Conservation (phyloP, 805 yeast genomes). For the Lipomyces starkeyi region DNA sequence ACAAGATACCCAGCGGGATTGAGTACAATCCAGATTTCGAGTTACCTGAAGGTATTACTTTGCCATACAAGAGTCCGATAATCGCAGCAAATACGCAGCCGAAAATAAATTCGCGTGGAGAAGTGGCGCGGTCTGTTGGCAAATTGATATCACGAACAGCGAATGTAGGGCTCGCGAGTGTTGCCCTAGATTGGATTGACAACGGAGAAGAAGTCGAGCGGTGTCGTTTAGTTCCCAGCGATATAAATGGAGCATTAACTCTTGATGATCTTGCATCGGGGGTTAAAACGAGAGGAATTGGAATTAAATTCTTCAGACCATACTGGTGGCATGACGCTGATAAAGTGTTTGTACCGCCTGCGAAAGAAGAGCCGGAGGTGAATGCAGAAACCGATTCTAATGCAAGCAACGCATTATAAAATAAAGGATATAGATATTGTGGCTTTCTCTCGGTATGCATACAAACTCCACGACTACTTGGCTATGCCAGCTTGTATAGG, state of each 20-base stretch:
- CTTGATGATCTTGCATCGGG: slow-evolving; percentile 48
- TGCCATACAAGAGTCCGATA: slow-evolving; percentile 27
- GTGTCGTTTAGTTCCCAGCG: slow-evolving; percentile 25
- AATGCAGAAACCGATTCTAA: background rate
- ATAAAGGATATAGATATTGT: background rate
- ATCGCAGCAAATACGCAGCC: slow-evolving; percentile 20
- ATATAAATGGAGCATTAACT: slow-evolving; percentile 10
- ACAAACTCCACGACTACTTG: background rate
- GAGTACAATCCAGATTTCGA: slow-evolving; percentile 38
- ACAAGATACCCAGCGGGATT: slow-evolving; percentile 11
- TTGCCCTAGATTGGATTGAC: slow-evolving; percentile 32
- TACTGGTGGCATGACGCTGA: slow-evolving; percentile 68
- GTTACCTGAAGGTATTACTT: slow-evolving; percentile 4
- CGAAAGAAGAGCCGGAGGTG: background rate
- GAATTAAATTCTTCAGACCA: slow-evolving; percentile 52
- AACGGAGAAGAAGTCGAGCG: slow-evolving; percentile 11
- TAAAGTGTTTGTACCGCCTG: slow-evolving; percentile 5
- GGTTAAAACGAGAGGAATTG: slow-evolving; percentile 15
- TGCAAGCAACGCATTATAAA: background rate
- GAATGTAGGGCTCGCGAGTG: slow-evolving; percentile 65
- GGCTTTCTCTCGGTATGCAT: background rate
- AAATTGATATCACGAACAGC: slow-evolving; percentile 61
- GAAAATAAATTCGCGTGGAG: slow-evolving; percentile 30
- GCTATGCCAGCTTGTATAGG: background rate
- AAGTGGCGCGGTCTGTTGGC: slow-evolving; percentile 59